Percentiles rank a stretch among this genome's conserved stretches.
Evolutionary conservation across 2,329 filamentous ascomycete species (phyloP).

Genomic region (Colletotrichum endophyticum): DNA sequence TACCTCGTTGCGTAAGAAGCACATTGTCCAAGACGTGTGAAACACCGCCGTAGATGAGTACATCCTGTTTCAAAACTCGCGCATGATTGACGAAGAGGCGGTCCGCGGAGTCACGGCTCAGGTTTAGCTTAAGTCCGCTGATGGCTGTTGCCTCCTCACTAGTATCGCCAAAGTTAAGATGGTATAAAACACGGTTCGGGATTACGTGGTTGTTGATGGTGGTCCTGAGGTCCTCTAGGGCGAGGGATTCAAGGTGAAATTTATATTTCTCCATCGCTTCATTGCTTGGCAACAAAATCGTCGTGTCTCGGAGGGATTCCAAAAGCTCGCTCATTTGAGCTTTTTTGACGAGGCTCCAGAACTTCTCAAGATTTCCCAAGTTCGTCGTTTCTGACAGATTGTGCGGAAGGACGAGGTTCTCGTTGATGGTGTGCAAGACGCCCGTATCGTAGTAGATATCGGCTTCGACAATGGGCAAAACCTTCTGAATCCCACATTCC

Average conservation of each 20-base stretch:
- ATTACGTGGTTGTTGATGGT: neutral
- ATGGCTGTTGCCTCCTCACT: neutral
- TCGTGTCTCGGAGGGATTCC: neutral
- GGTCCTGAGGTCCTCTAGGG: neutral
- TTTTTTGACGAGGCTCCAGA: neutral
- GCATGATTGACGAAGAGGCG: neutral
- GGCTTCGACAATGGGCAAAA: neutral
- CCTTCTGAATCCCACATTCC: neutral
- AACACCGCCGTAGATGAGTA: neutral
- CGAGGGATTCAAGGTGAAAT: neutral
- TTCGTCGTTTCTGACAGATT: neutral
- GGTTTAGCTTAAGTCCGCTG: neutral
- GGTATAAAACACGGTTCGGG: neutral
- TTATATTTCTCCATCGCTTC: neutral
- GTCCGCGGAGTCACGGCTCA: neutral
- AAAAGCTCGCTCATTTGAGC: neutral
- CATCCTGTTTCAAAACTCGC: neutral
- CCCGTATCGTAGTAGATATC: neutral
- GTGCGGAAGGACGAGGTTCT: neutral
- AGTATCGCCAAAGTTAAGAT: neutral
- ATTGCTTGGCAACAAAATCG: neutral
- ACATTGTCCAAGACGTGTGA: neutral
- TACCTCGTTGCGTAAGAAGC: neutral
- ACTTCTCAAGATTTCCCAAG: neutral
- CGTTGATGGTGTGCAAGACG: neutral